A percentile compares a stretch with the other conserved stretches of the same genome.
Evolutionary conservation across 495 filamentous ascomycete genomes (phyloP).

Genomic region (Xanthoparmelia taractica): DNA sequence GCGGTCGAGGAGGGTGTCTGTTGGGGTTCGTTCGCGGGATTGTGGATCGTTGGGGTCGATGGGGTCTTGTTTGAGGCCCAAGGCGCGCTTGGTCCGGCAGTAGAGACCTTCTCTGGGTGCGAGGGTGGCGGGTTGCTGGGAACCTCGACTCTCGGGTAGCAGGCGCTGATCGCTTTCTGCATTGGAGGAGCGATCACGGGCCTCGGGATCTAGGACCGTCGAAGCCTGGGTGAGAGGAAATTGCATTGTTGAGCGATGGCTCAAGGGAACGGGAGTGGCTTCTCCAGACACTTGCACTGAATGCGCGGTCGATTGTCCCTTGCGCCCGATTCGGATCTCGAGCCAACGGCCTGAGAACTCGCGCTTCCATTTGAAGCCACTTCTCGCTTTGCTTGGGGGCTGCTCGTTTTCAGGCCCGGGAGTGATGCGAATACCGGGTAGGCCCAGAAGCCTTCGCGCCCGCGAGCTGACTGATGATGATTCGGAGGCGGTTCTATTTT

Average conservation of each 20-base stretch:
- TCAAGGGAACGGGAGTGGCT: background rate
- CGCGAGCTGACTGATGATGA: conserved; percentile 7
- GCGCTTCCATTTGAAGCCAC: conserved; percentile 20
- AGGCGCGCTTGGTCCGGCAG: conserved; percentile 21
- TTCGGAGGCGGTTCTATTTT: background rate
- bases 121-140: background rate
- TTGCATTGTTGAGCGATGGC: background rate
- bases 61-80: conserved; percentile 18
- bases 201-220: background rate
- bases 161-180: conserved; percentile 1
- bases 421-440: conserved; percentile 1
- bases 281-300: background rate
- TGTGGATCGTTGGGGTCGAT: background rate
- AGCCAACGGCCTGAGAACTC: conserved; percentile 21
- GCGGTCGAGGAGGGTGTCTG: conserved; percentile 15
- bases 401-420: background rate
- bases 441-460: conserved; percentile 5
- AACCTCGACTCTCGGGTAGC: background rate
- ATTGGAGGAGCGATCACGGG: background rate
- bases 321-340: conserved; percentile 21
- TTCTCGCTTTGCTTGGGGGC: conserved; percentile 10
- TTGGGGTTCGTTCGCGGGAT: background rate
- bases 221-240: background rate
- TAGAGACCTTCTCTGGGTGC: conserved; percentile 21
- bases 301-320: background rate